Evolutionary conservation across 371 early-diverging fungal genomes (phyloP), one percentile per base, ranked within the genome.

Genomic region (Quaeritorhiza haematococci): DNA sequence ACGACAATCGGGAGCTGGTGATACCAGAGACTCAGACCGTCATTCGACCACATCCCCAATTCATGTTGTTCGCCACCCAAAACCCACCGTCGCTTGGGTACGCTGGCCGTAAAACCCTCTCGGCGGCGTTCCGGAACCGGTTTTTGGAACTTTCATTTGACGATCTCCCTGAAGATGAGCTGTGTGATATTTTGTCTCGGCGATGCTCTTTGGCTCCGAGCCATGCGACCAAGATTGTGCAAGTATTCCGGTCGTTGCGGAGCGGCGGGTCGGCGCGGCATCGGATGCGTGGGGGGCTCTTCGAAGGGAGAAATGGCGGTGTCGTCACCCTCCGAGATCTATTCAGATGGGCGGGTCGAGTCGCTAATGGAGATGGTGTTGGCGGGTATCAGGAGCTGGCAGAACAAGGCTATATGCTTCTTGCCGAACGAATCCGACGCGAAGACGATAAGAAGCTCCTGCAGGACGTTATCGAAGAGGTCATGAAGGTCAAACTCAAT

Each of bases 61-160:
- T 99, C 70, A 93, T 95, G 90, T 83, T 99, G 7, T 99, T 99
- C 83, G 99, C 99, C 7, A 99, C 99, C 17, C 99, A 99, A 72
- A 99, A 99, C 74, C 96, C 98, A 2, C 89, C 98, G n/a, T 91
- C 91, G 34, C 68, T 74, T 1, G 75, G 91, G 32, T 99, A 99
- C 75, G 96, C 95, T 61, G 99, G 99, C 21, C 91, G 99, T 61
- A 98, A 99, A 71, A 89, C 87, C 28, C 82, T 99, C n/a, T 96
- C 97, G 1, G 83, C 97, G 28, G 99, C 99, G 1, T 99, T 99
- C 86, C 88, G 98, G 42, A 99, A 98, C 72, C 91, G 99, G 66
- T 99, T 99, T 73, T 73, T 99, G 50, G 99, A 98, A 69, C 77
- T 98, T 42, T 89, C 93, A 62, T 95, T 98, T 68, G 91, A 89